A percentile compares a stretch with the other conserved stretches of the same genome.
Evolutionary conservation across 805 yeast species (phyloP).

Genomic region (Candida dajiaensis): DNA sequence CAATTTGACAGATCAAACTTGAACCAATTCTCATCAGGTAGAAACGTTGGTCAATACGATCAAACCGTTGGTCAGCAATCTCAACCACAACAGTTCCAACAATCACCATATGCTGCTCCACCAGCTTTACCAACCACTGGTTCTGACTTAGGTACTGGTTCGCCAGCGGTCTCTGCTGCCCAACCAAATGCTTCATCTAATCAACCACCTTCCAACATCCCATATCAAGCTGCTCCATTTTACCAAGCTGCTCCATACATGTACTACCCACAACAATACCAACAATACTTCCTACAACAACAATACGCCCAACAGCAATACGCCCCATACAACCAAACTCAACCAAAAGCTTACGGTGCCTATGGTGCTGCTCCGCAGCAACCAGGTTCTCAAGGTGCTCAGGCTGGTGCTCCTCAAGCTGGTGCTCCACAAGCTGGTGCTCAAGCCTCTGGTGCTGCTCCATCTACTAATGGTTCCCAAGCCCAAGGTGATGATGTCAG

Average conservation of each 20-base stretch:
- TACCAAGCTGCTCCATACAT: slow-evolving; percentile 20
- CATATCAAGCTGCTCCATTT: slow-evolving; percentile 18
- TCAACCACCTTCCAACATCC: slow-evolving; percentile 21
- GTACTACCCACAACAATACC: slow-evolving; percentile 21
- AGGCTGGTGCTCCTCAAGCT: slow-evolving; percentile 10
- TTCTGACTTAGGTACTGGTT: slow-evolving; percentile 18
- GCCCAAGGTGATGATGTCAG: slow-evolving; percentile 14
- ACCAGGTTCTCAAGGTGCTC: slow-evolving; percentile 8
- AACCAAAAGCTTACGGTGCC: slow-evolving; percentile 17
- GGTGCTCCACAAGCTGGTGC: slow-evolving; percentile 9
- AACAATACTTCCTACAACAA: slow-evolving; percentile 11
- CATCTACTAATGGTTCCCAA: slow-evolving; percentile 8
- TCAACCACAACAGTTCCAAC: slow-evolving; percentile 6
- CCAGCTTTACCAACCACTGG: slow-evolving; percentile 18
- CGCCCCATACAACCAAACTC: slow-evolving; percentile 13
- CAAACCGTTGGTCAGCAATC: slow-evolving; percentile 12
- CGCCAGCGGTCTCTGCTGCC: slow-evolving; percentile 24
- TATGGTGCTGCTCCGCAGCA: slow-evolving; percentile 13
- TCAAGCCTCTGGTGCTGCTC: slow-evolving; percentile 5
- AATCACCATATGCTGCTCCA: background rate
- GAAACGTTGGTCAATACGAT: slow-evolving; percentile 7
- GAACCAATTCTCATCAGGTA: slow-evolving; percentile 7
- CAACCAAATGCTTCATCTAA: slow-evolving; percentile 20
- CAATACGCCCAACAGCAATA: slow-evolving; percentile 10
- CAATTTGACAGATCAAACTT: slow-evolving; percentile 7